phyloP scores from a whole-genome alignment of 2,329 filamentous ascomycete genomes.

The Bipolaris victoriae region DNA sequence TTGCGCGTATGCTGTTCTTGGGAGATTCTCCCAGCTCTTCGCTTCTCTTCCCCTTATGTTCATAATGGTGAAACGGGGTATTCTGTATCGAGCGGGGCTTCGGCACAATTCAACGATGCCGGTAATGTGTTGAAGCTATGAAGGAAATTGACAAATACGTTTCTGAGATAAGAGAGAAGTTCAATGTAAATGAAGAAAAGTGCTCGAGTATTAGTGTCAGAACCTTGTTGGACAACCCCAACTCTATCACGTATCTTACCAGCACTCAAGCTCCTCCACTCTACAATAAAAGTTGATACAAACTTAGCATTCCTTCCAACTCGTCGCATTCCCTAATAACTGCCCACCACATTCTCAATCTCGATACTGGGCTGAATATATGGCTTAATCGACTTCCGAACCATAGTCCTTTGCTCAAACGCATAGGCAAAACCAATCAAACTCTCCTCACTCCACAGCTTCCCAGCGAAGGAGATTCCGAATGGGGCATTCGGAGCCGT shows the following conservation, averaged over 20 bases:
- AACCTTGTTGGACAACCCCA: slow-evolving; percentile 7
- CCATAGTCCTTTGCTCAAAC: slow-evolving; percentile 67
- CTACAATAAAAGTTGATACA: no score
- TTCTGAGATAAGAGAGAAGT: background rate
- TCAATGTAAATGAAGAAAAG: background rate
- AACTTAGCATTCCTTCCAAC: no score
- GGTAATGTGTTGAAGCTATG: no score
- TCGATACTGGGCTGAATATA: slow-evolving; percentile 59
- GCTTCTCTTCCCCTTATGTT: no score
- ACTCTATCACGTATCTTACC: background rate
- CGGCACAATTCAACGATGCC: no score
- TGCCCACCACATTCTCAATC: slow-evolving; percentile 51
- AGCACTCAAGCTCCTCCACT: background rate
- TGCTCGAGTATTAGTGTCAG: background rate
- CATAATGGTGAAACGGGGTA: no score
- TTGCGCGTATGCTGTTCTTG: background rate
- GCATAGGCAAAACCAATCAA: slow-evolving; percentile 71
- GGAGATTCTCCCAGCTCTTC: no score
- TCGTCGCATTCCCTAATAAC: background rate
- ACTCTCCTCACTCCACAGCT: slow-evolving; percentile 65
- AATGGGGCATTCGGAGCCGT: slow-evolving; percentile 64
- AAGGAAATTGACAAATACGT: no score
- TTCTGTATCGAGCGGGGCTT: no score
- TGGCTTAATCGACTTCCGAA: slow-evolving; percentile 56
- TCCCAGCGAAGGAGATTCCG: slow-evolving; percentile 68